Evolutionary conservation across 1,284 basidiomycete genomes (phyloP).

Genomic region (Spongispora temasekensis): DNA sequence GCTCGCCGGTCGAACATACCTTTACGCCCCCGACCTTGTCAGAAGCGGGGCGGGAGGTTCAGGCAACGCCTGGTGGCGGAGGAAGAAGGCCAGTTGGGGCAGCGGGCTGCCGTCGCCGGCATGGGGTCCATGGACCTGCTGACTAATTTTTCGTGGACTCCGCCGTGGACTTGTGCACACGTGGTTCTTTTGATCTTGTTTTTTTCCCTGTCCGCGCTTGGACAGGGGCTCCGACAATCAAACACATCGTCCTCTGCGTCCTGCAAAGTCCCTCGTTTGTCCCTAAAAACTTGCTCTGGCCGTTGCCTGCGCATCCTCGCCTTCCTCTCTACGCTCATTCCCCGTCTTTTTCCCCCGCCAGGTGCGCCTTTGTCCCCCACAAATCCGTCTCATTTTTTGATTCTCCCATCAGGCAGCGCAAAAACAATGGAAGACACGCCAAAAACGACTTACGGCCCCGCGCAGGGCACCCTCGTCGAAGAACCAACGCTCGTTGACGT

Average conservation of each 20-base stretch:
- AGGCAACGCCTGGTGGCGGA: conserved; percentile 5
- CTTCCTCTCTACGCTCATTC: not conserved
- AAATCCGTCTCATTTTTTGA: conserved; percentile 17
- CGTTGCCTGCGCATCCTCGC: conserved; percentile 2
- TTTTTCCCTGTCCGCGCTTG: conserved; percentile 39
- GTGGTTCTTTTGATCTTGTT: conserved; percentile 37
- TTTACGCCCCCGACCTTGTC: not conserved
- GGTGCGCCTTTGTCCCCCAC: conserved; percentile 14
- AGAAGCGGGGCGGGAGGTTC: not conserved
- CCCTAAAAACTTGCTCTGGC: conserved; percentile 19
- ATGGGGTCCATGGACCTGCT: conserved; percentile 32
- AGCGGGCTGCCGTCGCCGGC: conserved; percentile 21
- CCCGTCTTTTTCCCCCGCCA: conserved; percentile 5
- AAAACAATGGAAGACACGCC: conserved; percentile 36
- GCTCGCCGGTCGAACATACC: conserved; percentile 7
- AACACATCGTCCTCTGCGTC: conserved; percentile 30
- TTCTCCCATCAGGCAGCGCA: conserved; percentile 34
- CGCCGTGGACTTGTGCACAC: conserved; percentile 26
- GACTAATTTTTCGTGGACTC: conserved; percentile 14
- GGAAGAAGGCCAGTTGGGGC: not conserved
- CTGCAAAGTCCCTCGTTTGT: conserved; percentile 13
- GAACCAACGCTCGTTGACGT: conserved; percentile 35
- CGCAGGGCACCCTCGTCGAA: conserved; percentile 8
- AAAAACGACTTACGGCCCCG: conserved; percentile 21
- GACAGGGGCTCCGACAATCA: conserved; percentile 41